These are phyloP conservation scores for Kickxella alabastrina DNA, from an alignment of 192 early-diverging fungal species.

Conservation along the genomic window DNA sequence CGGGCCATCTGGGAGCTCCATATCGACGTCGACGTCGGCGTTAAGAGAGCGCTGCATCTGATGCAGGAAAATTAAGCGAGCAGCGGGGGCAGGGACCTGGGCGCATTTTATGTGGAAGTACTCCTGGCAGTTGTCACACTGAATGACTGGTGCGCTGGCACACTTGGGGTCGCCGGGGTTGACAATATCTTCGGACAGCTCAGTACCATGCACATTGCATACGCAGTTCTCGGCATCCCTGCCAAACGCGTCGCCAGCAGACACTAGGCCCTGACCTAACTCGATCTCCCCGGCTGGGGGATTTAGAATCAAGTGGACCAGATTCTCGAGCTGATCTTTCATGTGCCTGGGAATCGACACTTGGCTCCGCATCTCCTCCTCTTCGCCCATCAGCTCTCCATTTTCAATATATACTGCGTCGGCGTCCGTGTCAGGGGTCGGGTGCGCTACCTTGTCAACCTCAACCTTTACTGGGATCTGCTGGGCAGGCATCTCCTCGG, in stretches of 20 bases:
- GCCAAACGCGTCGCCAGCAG: constrained; percentile 20
- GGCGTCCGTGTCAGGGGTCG: too few species aligned
- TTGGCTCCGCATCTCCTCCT: not conserved
- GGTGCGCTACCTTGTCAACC: too few species aligned
- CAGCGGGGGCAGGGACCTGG: constrained; percentile 35
- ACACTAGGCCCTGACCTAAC: constrained; percentile 17
- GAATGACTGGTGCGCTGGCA: constrained; percentile 49
- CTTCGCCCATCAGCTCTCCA: not conserved
- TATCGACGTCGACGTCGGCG: constrained; percentile 19
- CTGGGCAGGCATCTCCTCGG: too few species aligned
- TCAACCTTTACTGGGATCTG: too few species aligned
- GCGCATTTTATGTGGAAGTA: constrained; percentile 61
- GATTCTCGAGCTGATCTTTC: constrained; percentile 15
- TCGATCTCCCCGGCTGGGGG: constrained; percentile 12
- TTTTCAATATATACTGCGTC: too few species aligned
- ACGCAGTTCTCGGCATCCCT: constrained; percentile 35
- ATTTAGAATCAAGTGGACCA: constrained; percentile 14
- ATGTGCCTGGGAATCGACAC: constrained; percentile 2
- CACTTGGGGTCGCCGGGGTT: constrained; percentile 9
- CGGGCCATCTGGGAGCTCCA: constrained; percentile 13
- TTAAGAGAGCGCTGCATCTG: constrained; percentile 32
- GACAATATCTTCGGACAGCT: not conserved
- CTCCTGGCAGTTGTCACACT: constrained; percentile 62
- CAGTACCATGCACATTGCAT: constrained; percentile 23
- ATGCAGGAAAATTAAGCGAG: constrained; percentile 23